These are phyloP conservation scores for Berberis vulgaris DNA, from an alignment of 164 flowering plant species.

Conservation along the genomic window DNA sequence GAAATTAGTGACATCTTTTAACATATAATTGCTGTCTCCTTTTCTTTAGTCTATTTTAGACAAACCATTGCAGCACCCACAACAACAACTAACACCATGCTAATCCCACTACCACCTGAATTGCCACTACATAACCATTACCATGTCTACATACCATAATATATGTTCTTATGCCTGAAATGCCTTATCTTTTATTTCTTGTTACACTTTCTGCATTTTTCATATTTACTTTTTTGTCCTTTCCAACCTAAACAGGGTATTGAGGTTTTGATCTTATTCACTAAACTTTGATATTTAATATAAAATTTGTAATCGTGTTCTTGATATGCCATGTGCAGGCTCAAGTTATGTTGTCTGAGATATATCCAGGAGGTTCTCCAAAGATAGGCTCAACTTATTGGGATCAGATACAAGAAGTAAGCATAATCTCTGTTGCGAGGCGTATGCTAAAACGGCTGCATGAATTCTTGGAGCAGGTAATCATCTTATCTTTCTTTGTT, in stretches of 20 bases:
- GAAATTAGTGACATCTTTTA: too few relatives aligned
- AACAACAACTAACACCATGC: too few relatives aligned
- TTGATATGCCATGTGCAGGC: constrained; percentile 45
- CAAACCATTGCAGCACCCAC: too few relatives aligned
- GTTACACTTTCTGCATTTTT: too few relatives aligned
- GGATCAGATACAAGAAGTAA: constrained; percentile 94
- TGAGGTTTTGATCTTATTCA: background rate
- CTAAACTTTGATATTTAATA: background rate
- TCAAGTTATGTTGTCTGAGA: constrained; percentile 85
- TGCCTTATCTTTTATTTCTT: too few relatives aligned
- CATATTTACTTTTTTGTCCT: background rate
- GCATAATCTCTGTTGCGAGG: constrained; percentile 65
- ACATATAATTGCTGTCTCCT: too few relatives aligned
- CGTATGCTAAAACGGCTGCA: constrained; percentile 74
- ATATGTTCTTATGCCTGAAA: too few relatives aligned
- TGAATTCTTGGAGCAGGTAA: constrained; percentile 80
- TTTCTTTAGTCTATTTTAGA: too few relatives aligned
- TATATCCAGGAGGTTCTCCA: constrained; percentile 93
- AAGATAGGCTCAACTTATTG: constrained; percentile 81
- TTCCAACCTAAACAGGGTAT: background rate
- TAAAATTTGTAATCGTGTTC: background rate
- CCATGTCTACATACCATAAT: too few relatives aligned
- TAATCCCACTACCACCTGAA: too few relatives aligned
- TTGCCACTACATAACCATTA: too few relatives aligned
- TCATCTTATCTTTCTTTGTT: background rate